Base-by-base conservation (phyloP, 1,139 yeast species). In the Sugiyamaella grinbergsii region DNA sequence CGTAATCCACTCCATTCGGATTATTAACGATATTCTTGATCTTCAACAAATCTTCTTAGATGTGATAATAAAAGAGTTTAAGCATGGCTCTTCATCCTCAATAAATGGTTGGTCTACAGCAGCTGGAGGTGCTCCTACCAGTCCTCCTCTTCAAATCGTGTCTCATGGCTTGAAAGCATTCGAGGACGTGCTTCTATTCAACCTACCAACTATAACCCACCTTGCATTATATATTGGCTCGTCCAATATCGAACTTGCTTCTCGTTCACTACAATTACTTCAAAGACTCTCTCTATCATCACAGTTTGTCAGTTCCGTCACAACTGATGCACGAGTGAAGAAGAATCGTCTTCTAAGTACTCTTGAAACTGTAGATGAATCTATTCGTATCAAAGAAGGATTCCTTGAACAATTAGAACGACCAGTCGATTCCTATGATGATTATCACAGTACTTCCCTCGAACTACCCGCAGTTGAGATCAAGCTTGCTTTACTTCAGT, bases 331-430 rank as follows among this genome's bases (percentile, higher is more conserved):
- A 1, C 62, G 80, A 11, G 49, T 44, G 5, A 76, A 75, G 19
- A 78, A 76, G 54, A 82, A 83, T 57, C 78, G 93, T 56, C 69
- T 91, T n/a, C 69, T 91, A 39, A 82, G 89, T 0, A 76, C 88
- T 24, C 76, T 86, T 48, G 84, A 83, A 61, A 83, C 88, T 13
- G 80, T 86, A 28, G 88, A 85, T 59, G 96, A 90, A 59, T 64
- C 73, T 0, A 67, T 71, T 4, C 78, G 90, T 55, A 85, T 93
- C 41, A 81, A 85, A 56, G 80, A 78, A 59, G 82, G 90, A 0
- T 82, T 90, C 54, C 82, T 88, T 43, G 79, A 80, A 47, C 95
- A 88, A 62, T 70, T 91, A 40, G 85, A 80, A 42, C 60, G 79
- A 8, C 71, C 72, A 49, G 72, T 70, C 43, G 70, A 61, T 29